Percentiles rank a stretch among this genome's conserved stretches.
Conservation (phyloP, 2,329 filamentous ascomycete genomes). For the Falciphora oryzae region DNA sequence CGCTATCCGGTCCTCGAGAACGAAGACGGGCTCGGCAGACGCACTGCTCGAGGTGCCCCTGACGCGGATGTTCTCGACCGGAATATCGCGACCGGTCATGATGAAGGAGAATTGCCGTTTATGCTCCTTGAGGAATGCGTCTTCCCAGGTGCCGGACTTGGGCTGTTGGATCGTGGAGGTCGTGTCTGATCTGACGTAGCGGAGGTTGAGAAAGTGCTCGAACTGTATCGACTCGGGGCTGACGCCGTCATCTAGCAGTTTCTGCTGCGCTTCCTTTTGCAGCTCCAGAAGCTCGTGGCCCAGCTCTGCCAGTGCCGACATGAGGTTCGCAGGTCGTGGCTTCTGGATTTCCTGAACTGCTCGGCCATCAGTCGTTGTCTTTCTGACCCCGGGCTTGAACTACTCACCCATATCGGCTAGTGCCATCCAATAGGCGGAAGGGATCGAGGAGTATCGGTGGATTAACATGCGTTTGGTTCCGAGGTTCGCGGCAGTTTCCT, state of each 20-base stretch:
- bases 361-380: no score
- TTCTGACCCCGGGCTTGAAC: no score
- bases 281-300: slow-evolving; percentile 71
- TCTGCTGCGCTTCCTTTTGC: slow-evolving; percentile 63
- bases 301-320: slow-evolving; percentile 29
- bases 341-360: slow-evolving; percentile 89
- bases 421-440: slow-evolving; percentile 90
- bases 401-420: slow-evolving; percentile 55
- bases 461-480: slow-evolving; percentile 82
- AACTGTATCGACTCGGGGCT: slow-evolving; percentile 67
- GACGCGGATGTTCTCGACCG: slow-evolving; percentile 83
- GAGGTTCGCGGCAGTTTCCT: slow-evolving; percentile 74
- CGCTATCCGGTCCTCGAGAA: no score
- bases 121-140: slow-evolving; percentile 83
- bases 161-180: slow-evolving; percentile 86
- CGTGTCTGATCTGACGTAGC: slow-evolving; percentile 85
- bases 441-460: slow-evolving; percentile 80
- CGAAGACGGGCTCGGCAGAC: no score
- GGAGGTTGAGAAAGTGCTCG: slow-evolving; percentile 91
- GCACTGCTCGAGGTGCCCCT: slow-evolving; percentile 79
- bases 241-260: slow-evolving; percentile 74
- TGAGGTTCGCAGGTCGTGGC: slow-evolving; percentile 46
- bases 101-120: slow-evolving; percentile 93
- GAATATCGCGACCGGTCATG: slow-evolving; percentile 75
- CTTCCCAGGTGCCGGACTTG: slow-evolving; percentile 68